Conservation (phyloP, 805 yeast species). For the Torulaspora franciscae region DNA sequence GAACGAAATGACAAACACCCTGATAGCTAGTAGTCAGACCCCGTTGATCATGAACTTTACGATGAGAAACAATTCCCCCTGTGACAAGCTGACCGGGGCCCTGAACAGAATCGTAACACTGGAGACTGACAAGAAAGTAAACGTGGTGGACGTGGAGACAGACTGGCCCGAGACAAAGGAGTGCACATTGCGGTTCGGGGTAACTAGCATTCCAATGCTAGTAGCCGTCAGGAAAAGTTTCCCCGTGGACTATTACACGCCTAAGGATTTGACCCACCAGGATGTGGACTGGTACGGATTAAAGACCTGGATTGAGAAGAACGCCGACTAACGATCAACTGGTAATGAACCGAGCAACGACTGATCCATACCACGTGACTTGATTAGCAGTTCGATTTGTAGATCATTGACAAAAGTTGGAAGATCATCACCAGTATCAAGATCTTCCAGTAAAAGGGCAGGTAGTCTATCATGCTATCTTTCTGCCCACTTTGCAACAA, state of each 20-base stretch:
- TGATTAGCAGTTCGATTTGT: not conserved
- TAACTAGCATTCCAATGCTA: conserved; percentile 57
- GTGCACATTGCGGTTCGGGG: conserved; percentile 52
- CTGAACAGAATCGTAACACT: conserved; percentile 48
- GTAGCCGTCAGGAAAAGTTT: conserved; percentile 64
- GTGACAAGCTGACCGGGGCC: conserved; percentile 58
- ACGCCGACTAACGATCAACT: conserved; percentile 27
- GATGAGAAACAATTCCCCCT: conserved; percentile 54
- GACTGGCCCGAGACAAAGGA: conserved; percentile 62
- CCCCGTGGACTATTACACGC: conserved; percentile 42
- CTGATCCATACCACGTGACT: not conserved
- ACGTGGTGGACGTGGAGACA: conserved; percentile 66
- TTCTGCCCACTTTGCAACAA: conserved; percentile 94
- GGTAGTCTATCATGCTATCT: conserved; percentile 59
- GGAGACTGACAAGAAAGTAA: conserved; percentile 48
- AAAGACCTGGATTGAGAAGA: conserved; percentile 42
- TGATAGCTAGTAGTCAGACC: conserved; percentile 44
- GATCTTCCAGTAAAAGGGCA: not conserved
- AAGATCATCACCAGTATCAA: not conserved
- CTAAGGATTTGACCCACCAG: conserved; percentile 23
- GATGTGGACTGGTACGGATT: conserved; percentile 43
- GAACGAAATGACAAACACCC: conserved; percentile 52
- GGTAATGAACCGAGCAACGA: not conserved
- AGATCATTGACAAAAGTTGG: not conserved
- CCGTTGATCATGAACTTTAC: conserved; percentile 74